Conservation (phyloP, 2,329 filamentous ascomycete species). For the Cercospora zeae-maydis region DNA sequence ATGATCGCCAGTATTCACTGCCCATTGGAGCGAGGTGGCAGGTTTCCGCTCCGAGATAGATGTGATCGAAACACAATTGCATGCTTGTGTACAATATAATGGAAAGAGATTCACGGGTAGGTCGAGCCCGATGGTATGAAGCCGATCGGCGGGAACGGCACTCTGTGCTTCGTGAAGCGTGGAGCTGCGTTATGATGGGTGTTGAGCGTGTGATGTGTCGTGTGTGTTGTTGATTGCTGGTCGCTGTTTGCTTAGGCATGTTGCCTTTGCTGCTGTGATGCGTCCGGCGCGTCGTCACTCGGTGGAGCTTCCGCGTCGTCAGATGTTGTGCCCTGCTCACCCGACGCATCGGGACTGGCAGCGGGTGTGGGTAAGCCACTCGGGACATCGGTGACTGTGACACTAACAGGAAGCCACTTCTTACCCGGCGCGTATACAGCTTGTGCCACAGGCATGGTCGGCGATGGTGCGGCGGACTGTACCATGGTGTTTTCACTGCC, state of each 20-base stretch:
- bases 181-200: not conserved
- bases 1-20: not conserved
- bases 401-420: conserved; percentile 32
- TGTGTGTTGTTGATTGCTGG: not conserved
- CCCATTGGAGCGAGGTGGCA: not conserved
- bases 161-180: not conserved
- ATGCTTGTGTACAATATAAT: not conserved
- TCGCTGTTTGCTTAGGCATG: conserved; percentile 6
- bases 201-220: not conserved
- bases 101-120: not conserved
- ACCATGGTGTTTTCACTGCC: conserved; percentile 23
- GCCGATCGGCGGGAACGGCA: not conserved
- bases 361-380: conserved; percentile 26
- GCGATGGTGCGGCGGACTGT: conserved; percentile 19
- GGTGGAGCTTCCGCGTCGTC: conserved; percentile 6
- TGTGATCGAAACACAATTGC: not conserved
- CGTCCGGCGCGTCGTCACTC: conserved; percentile 14
- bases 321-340: conserved; percentile 1
- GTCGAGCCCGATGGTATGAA: not conserved
- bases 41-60: conserved; percentile 45
- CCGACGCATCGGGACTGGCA: conserved; percentile 12
- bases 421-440: conserved; percentile 32
- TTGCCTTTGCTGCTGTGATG: conserved; percentile 16
- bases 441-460: conserved; percentile 32
- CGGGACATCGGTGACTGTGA: conserved; percentile 30